These are phyloP conservation scores for Argentina anserina DNA, from an alignment of 306 rosid species.

Conservation along the genomic window DNA sequence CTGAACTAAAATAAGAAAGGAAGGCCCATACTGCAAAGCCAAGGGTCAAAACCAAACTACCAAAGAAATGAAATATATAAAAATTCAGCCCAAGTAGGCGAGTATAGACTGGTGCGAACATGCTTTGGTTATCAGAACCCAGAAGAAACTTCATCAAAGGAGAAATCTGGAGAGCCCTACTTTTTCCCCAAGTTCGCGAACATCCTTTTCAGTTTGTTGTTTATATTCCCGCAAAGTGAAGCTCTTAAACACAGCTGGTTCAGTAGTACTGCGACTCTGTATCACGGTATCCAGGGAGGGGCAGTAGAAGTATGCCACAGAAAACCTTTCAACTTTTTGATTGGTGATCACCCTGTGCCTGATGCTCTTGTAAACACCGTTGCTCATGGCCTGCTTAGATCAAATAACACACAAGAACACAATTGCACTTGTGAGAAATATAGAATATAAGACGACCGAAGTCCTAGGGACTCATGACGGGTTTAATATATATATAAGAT, in stretches of 20 bases:
- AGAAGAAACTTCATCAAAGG: neutral
- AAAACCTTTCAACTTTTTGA: constrained; percentile 49
- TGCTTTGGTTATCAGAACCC: neutral
- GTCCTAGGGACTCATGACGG: neutral
- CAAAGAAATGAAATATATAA: no score
- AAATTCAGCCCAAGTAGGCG: neutral
- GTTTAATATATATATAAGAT: no score
- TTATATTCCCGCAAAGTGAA: constrained; percentile 55
- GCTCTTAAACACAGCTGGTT: constrained; percentile 37
- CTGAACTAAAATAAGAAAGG: no score
- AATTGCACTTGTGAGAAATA: neutral
- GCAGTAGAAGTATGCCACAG: constrained; percentile 64
- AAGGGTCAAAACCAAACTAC: no score
- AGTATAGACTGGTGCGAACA: no score
- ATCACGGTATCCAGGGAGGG: constrained; percentile 50
- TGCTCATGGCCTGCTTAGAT: constrained; percentile 62
- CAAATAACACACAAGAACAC: neutral
- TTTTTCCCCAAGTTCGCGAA: constrained; percentile 58
- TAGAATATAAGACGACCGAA: neutral
- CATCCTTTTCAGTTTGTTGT: constrained; percentile 48
- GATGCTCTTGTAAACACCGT: constrained; percentile 60
- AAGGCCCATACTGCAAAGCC: no score
- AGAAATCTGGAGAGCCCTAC: constrained; percentile 71
- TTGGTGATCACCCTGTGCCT: constrained; percentile 51
- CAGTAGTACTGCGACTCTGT: constrained; percentile 26